A percentile compares a stretch with the other conserved stretches of the same genome.
These are phyloP conservation scores for Pythium grandisporangium DNA, from an alignment of 352 stramenopile genomes.

Conservation along the genomic window DNA sequence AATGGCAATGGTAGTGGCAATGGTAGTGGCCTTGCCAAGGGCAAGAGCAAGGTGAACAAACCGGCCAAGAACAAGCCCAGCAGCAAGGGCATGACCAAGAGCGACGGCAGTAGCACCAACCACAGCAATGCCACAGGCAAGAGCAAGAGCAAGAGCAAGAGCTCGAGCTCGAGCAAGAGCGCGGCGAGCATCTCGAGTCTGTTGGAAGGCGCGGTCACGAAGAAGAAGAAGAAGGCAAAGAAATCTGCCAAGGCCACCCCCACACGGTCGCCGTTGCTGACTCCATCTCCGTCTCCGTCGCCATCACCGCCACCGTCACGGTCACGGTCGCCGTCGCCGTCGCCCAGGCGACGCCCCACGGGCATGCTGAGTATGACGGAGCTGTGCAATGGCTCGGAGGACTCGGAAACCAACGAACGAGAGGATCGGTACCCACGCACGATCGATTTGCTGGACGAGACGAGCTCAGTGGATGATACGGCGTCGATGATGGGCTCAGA, in stretches of 20 bases:
- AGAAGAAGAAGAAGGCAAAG: conserved; percentile 3
- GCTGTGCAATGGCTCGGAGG: conserved; percentile 55
- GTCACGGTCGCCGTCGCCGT: conserved; percentile 3
- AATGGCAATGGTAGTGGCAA: too few species aligned
- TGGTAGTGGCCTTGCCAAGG: too few species aligned
- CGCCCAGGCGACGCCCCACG: conserved; percentile 7
- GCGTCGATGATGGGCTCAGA: conserved; percentile 16
- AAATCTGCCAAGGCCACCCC: background rate
- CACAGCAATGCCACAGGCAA: too few species aligned
- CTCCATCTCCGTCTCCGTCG: background rate
- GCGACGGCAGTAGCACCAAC: too few species aligned
- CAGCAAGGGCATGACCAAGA: too few species aligned
- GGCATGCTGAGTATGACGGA: conserved; percentile 79
- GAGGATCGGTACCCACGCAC: conserved; percentile 16
- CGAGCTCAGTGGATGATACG: conserved; percentile 15
- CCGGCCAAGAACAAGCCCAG: conserved; percentile 3
- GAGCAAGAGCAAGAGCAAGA: conserved; percentile 16
- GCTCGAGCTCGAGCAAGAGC: conserved; percentile 12
- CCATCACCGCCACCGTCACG: background rate
- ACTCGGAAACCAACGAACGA: too few species aligned
- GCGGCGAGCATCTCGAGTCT: background rate
- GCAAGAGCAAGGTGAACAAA: conserved; percentile 1
- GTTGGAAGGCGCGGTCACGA: background rate
- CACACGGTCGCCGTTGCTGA: too few species aligned
- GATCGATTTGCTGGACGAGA: conserved; percentile 16